These are phyloP conservation scores for Ambrosiella xylebori DNA, from an alignment of 2,329 filamentous ascomycete species.

Conservation along the genomic window DNA sequence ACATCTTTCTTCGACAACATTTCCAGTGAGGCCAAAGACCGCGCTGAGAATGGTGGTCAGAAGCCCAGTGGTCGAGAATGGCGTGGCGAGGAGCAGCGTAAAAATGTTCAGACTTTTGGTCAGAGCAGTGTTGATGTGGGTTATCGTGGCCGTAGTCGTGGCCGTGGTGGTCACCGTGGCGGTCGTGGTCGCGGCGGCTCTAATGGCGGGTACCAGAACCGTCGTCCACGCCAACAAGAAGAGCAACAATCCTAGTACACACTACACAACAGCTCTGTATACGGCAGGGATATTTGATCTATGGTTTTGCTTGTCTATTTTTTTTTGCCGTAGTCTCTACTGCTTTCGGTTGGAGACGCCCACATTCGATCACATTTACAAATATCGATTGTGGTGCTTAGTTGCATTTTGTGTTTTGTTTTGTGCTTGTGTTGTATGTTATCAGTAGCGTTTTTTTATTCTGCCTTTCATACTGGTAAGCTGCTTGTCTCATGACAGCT, in stretches of 20 bases:
- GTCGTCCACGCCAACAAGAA: constrained; percentile 2
- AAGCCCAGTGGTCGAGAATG: constrained; percentile 70
- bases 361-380: neutral
- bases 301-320: neutral
- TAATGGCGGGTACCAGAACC: constrained; percentile 19
- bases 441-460: neutral
- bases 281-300: neutral
- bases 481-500: too few species aligned
- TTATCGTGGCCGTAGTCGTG: constrained; percentile 64
- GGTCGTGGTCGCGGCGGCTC: constrained; percentile 24
- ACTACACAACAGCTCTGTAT: too few species aligned
- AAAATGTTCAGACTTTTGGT: constrained; percentile 95
- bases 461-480: neutral
- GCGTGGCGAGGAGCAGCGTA: constrained; percentile 80
- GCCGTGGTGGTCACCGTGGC: constrained; percentile 35
- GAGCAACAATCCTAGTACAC: neutral
- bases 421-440: constrained; percentile 1
- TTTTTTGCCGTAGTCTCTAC: neutral
- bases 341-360: neutral
- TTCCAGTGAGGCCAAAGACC: constrained; percentile 79
- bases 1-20: constrained; percentile 97
- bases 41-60: constrained; percentile 52
- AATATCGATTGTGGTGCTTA: neutral
- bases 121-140: constrained; percentile 85
- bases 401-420: constrained; percentile 1